Evolutionary conservation across 306 rosid genomes (phyloP), one percentile per base, ranked within the genome.

Genomic region (Prunus campanulata): DNA sequence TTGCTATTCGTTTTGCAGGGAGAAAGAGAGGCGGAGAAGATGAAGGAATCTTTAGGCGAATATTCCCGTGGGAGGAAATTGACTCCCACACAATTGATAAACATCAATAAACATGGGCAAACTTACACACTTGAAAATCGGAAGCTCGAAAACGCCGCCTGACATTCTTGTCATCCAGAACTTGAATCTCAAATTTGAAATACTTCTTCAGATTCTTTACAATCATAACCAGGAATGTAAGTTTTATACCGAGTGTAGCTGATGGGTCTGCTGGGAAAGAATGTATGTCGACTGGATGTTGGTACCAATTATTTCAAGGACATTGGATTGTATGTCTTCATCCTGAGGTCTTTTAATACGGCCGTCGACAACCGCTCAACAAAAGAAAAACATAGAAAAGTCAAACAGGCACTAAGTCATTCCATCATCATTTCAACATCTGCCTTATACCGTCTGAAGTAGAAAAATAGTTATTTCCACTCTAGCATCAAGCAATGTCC

Each of bases 111-210:
- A 66, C 89, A 85, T 20, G 90, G 93, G 81, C 86, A 83, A 80
- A 92, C 98, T 95, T 95, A 95, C 97, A 92, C 91, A 92, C 97
- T 95, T 95, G 98, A 80, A 92, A 92, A 87, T 92, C 92, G 68
- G 98, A 95, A 83, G 97, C 96, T 74, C 93, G 93, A 79, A 95
- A 95, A 46, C 97, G 88, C 51, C 97, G 88, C 66, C 93, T 80
- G 82, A 95, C 98, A 88, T 92, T 93, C 91, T 93, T 91, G 77
- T 93, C 98, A 48, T 93, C 98, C 80, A 93, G 82, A 74, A 93
- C 82, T 88, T 95, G 99, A 81, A 95, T 88, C 91, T 92, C 99
- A 88, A 92, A 95, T 71, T 93, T 95, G 84, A 92, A 94, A 85
- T 80, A 92, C 80, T 94, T 94, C 88, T 89, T 92, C 75, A 92